Percentiles rank a stretch among this genome's conserved stretches.
Conservation (phyloP, 257 asterid genomes). For the Ophiorrhiza pumila region DNA sequence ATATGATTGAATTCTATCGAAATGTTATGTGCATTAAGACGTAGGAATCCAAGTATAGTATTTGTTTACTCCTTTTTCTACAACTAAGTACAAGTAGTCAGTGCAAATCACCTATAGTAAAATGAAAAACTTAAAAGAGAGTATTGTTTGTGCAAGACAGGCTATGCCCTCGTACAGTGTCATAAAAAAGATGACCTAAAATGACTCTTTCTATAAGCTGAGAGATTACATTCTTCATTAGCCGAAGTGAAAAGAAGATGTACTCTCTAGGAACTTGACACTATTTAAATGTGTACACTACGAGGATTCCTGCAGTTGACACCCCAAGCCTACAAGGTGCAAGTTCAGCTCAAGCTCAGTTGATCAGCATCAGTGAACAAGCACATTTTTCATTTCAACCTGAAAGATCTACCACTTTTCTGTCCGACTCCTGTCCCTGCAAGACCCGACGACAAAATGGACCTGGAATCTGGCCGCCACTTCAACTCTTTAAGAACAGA, state of each 20-base stretch:
- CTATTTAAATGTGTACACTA: background rate
- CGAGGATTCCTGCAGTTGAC: background rate
- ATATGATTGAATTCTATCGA: too few relatives aligned
- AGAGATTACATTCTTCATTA: constrained; percentile 1
- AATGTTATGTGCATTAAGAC: too few relatives aligned
- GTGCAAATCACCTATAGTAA: constrained; percentile 7
- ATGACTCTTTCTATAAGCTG: constrained; percentile 6
- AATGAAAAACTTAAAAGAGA: constrained; percentile 1
- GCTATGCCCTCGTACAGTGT: background rate
- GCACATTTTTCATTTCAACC: constrained; percentile 40
- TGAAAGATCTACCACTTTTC: constrained; percentile 70
- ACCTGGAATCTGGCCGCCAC: constrained; percentile 88
- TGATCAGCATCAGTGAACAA: background rate
- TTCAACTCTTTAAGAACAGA: constrained; percentile 76
- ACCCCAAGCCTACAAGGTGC: background rate
- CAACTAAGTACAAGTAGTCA: background rate
- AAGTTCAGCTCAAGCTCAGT: background rate
- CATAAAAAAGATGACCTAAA: constrained; percentile 8
- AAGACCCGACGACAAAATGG: constrained; percentile 61
- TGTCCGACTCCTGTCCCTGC: constrained; percentile 86
- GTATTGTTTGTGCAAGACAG: constrained; percentile 1
- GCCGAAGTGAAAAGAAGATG: background rate
- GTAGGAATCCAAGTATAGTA: background rate
- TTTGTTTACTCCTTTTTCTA: constrained; percentile 9
- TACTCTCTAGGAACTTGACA: background rate